phyloP scores from a whole-genome alignment of 208 protist genomes.

The Herpetomonas tarakana region DNA sequence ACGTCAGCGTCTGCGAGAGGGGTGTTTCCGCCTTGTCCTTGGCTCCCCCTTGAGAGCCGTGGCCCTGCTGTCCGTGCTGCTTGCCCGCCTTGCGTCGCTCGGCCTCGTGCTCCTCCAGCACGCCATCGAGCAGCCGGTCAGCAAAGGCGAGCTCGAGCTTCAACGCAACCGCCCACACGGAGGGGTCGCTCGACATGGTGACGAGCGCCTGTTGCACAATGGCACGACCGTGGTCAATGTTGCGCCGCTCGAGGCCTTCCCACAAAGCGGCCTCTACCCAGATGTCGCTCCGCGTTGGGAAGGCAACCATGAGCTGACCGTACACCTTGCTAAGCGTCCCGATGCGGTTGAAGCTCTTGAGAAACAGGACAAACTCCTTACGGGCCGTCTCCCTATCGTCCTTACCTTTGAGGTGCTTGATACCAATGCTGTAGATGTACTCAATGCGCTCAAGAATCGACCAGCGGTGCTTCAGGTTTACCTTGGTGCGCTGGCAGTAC shows the following conservation, averaged over 20 bases:
- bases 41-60: constrained; percentile 3
- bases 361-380: constrained; percentile 54
- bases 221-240: constrained; percentile 70
- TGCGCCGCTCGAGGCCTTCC: constrained; percentile 50
- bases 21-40: constrained; percentile 14
- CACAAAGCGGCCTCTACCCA: constrained; percentile 82
- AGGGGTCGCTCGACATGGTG: constrained; percentile 41
- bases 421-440: constrained; percentile 74
- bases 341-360: constrained; percentile 57
- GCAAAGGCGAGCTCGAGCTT: constrained; percentile 76
- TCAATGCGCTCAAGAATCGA: constrained; percentile 78
- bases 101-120: constrained; percentile 37
- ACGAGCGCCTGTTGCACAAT: constrained; percentile 79
- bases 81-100: constrained; percentile 22
- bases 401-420: constrained; percentile 62
- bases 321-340: constrained; percentile 68
- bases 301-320: constrained; percentile 64
- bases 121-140: constrained; percentile 36
- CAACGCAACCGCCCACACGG: constrained; percentile 69
- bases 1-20: constrained; percentile 36
- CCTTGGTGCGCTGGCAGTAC: constrained; percentile 66
- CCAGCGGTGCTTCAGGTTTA: constrained; percentile 80
- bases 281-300: constrained; percentile 56
- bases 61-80: neutral
- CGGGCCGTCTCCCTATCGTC: constrained; percentile 54